A percentile compares a stretch with the other conserved stretches of the same genome.
These are phyloP conservation scores for Ophiostoma sp. DNA, from an alignment of 2,329 filamentous ascomycete genomes.

Conservation along the genomic window DNA sequence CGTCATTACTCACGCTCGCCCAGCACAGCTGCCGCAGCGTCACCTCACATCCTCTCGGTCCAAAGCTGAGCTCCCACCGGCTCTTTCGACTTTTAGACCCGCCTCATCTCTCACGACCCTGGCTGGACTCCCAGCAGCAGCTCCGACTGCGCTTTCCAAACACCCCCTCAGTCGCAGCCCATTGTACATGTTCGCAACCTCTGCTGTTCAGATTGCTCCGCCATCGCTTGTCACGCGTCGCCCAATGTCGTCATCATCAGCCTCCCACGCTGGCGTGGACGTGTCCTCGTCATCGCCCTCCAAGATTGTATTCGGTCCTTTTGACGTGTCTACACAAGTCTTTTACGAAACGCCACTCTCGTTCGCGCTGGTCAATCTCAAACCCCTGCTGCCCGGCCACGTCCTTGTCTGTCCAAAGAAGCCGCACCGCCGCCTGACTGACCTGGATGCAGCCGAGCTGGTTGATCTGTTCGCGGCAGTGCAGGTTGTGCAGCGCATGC, in stretches of 20 bases:
- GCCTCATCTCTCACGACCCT: too few relatives aligned
- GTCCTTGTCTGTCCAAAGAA: constrained; percentile 78
- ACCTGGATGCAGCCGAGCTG: constrained; percentile 66
- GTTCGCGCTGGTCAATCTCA: constrained; percentile 91
- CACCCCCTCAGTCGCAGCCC: too few relatives aligned
- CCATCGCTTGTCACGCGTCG: neutral
- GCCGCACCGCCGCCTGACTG: constrained; percentile 64
- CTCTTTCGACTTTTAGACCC: too few relatives aligned
- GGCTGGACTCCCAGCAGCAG: too few relatives aligned
- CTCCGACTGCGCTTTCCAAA: too few relatives aligned
- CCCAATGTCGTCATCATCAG: constrained; percentile 1
- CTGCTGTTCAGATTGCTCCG: too few relatives aligned
- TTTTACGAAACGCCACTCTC: constrained; percentile 75
- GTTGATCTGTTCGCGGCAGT: constrained; percentile 82
- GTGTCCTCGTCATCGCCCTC: neutral
- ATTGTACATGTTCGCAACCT: too few relatives aligned
- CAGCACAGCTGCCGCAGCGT: neutral
- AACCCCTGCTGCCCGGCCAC: constrained; percentile 88
- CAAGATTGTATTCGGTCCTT: constrained; percentile 64
- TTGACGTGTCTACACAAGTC: constrained; percentile 76
- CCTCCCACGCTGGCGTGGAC: neutral
- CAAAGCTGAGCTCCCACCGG: neutral
- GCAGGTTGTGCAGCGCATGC: constrained; percentile 72
- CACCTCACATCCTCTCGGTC: neutral
- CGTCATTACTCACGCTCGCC: neutral